Base-by-base conservation (phyloP, 164 flowering plant genomes). In the Nymphaea colorata region DNA sequence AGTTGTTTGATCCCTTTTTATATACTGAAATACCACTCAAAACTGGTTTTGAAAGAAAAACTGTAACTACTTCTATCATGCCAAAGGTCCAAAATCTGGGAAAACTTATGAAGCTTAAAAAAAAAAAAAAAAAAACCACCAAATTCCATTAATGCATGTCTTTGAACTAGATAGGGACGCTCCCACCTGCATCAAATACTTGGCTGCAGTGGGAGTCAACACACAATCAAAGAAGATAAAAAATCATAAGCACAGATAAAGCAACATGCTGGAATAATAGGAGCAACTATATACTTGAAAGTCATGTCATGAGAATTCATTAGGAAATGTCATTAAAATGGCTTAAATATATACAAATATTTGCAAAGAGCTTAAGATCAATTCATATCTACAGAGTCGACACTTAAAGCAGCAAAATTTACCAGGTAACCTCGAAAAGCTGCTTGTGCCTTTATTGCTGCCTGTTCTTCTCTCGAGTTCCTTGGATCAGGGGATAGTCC, bases 341-440 rank as follows among this genome's bases (percentile, higher is more conserved):
- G 57, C 57, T 51, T 51, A 51, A 10, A 51, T 51, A 51, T 8
- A 51, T 10, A 8, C 57, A 51, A 51, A 51, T 5, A 8, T 51
- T 8, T 51, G 57, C 10, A 51, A 25, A 25, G 36, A 25, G 36
- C 36, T 0, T 25, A 25, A 51, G 57, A 5, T 5, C 14, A 51
- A 51, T 51, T 51, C 8, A 51, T 47, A 2, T 47, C 7, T 47
- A 47, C 5, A 47, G 55, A 51, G 14, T 8, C 5, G 57, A 51
- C 0, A 5, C 14, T 51, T 51, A 10, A 51, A 51, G 57, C 8
- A 61, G 47, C 71, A 69, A 60, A 60, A 55, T 6, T 75, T 87
- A 90, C 96, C 96, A 93, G 69, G 80, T 84, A 87, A 65, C 98
- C 96, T 75, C 98, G 81, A 78, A 87, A 89, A 17, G 89, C 87